A percentile compares a stretch with the other conserved stretches of the same genome.
Conservation (phyloP, 78 protist genomes). For the Acrasis kona region DNA sequence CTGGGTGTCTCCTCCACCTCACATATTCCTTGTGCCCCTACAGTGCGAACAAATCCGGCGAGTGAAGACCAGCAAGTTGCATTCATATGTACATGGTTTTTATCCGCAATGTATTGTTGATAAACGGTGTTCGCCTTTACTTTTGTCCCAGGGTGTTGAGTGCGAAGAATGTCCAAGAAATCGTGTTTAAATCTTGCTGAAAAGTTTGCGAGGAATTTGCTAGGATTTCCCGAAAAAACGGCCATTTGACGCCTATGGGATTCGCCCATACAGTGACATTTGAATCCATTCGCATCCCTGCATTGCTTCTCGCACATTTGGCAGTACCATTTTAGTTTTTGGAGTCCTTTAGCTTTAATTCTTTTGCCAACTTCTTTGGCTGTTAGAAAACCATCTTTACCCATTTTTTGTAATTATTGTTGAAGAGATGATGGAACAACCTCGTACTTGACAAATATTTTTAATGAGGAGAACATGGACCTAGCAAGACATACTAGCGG, state of each 20-base stretch:
- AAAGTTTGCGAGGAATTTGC: slow-evolving; percentile 13
- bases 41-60: slow-evolving; percentile 1
- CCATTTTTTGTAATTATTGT: too few species aligned
- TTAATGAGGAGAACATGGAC: too few species aligned
- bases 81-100: background rate
- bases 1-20: background rate
- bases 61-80: slow-evolving; percentile 5
- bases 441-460: too few species aligned
- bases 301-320: slow-evolving; percentile 30
- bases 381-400: too few species aligned
- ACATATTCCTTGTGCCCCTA: background rate
- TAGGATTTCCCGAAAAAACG: slow-evolving; percentile 8
- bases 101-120: background rate
- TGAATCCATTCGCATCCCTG: slow-evolving; percentile 8
- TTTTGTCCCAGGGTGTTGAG: background rate
- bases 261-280: background rate
- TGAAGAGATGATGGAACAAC: too few species aligned
- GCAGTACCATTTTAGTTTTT: slow-evolving; percentile 12
- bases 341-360: too few species aligned
- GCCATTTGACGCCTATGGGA: slow-evolving; percentile 1
- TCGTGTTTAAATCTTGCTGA: background rate
- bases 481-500: too few species aligned
- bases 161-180: background rate
- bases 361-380: too few species aligned
- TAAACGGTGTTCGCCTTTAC: background rate